phyloP scores from a whole-genome alignment of 1,139 yeast genomes.

The Meyerozyma smithsonii region DNA sequence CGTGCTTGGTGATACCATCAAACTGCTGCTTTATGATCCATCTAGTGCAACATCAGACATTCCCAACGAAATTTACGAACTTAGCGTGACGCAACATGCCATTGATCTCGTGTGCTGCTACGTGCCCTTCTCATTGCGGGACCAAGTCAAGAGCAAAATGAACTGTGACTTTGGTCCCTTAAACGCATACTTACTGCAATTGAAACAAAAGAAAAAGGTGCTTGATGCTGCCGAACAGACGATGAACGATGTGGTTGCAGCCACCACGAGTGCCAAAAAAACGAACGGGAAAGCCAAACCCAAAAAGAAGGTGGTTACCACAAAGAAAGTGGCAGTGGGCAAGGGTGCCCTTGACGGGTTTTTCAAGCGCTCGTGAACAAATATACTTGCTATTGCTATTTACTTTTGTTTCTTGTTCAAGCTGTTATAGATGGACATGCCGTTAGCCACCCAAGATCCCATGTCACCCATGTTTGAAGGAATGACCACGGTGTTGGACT shows the following conservation, averaged over 20 bases:
- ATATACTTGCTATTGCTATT: neutral
- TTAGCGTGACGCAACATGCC: conserved; percentile 20
- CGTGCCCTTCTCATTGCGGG: conserved; percentile 14
- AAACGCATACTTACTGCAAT: conserved; percentile 22
- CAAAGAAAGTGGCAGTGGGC: conserved; percentile 44
- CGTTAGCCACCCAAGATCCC: conserved; percentile 72
- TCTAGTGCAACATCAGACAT: conserved; percentile 16
- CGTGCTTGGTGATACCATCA: conserved; percentile 11
- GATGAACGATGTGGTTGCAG: conserved; percentile 24
- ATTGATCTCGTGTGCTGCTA: conserved; percentile 29
- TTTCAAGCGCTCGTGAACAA: conserved; percentile 35
- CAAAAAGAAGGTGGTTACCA: conserved; percentile 14
- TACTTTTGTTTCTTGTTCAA: conserved; percentile 25
- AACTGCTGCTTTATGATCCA: conserved; percentile 20
- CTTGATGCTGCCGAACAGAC: conserved; percentile 32
- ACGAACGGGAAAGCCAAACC: conserved; percentile 4
- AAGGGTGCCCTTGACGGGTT: conserved; percentile 64
- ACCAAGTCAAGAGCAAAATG: conserved; percentile 9
- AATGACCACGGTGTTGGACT: conserved; percentile 69
- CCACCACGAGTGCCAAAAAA: conserved; percentile 11
- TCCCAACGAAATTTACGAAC: conserved; percentile 25
- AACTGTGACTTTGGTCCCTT: conserved; percentile 26
- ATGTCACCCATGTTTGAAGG: conserved; percentile 76
- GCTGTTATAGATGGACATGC: conserved; percentile 65
- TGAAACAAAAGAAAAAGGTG: conserved; percentile 23